phyloP scores from a whole-genome alignment of 2,329 filamentous ascomycete genomes.

The Colletotrichum lindemuthianum region DNA sequence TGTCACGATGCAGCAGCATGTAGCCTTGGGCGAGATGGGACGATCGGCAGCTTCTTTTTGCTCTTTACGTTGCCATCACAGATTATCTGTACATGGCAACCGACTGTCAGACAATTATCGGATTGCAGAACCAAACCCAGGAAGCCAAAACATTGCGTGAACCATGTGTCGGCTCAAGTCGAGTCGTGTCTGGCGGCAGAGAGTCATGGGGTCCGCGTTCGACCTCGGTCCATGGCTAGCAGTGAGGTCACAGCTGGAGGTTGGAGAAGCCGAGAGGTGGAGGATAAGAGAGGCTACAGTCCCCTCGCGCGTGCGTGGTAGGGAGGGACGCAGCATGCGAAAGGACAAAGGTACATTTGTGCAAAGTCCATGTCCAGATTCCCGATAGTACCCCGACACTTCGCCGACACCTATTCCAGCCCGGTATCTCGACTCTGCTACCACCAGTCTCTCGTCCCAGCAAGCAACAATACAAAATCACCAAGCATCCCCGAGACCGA shows the following conservation, averaged over 20 bases:
- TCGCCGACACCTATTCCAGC: constrained; percentile 10
- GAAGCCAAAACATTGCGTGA: constrained; percentile 1
- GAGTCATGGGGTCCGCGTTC: constrained; percentile 27
- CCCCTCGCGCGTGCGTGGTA: constrained; percentile 6
- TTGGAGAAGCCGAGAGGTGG: constrained; percentile 11
- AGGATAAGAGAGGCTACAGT: constrained; percentile 31
- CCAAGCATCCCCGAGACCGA: neutral
- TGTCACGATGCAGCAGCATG: neutral
- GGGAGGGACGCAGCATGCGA: neutral
- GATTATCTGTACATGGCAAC: neutral
- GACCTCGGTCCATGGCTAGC: constrained; percentile 29
- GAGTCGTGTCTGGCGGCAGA: constrained; percentile 11
- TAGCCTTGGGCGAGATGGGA: constrained; percentile 2
- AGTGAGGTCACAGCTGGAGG: constrained; percentile 27
- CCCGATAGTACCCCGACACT: constrained; percentile 28
- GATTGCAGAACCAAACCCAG: neutral
- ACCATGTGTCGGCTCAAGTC: constrained; percentile 21
- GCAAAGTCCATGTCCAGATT: neutral
- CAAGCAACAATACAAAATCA: neutral
- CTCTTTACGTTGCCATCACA: neutral
- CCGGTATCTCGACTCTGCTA: constrained; percentile 9
- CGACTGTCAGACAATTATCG: too few species aligned
- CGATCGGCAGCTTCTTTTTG: constrained; percentile 1
- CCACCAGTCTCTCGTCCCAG: neutral
- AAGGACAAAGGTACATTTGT: neutral